These are phyloP conservation scores for Hypomontagnella monticulosa DNA, from an alignment of 495 filamentous ascomycete species.

Conservation along the genomic window DNA sequence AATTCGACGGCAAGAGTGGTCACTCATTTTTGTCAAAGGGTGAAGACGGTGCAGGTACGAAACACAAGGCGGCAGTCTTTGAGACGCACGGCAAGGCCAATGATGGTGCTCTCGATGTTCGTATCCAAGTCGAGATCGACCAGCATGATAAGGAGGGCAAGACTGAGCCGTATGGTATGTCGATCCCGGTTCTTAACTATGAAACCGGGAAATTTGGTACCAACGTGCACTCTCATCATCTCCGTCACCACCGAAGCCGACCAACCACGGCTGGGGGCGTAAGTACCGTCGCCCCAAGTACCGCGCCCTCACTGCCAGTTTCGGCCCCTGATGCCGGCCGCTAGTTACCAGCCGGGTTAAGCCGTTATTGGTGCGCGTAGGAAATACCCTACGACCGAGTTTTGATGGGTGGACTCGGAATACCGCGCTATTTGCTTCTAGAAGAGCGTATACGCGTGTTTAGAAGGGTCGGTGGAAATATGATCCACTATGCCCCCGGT, in stretches of 20 bases:
- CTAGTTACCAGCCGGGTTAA: slow-evolving; percentile 13
- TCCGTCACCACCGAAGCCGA: slow-evolving; percentile 42
- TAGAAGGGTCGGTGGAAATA: not conserved
- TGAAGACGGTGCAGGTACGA: slow-evolving; percentile 71
- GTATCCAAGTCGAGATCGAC: slow-evolving; percentile 75
- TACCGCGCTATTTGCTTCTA: not conserved
- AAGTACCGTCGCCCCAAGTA: slow-evolving; percentile 40
- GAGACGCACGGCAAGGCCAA: slow-evolving; percentile 60
- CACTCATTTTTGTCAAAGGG: slow-evolving; percentile 71
- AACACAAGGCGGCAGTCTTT: slow-evolving; percentile 67
- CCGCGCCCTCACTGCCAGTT: slow-evolving; percentile 29
- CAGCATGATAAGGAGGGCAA: slow-evolving; percentile 68
- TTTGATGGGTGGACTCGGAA: slow-evolving; percentile 2
- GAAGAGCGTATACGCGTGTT: not conserved
- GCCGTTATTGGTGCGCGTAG: not conserved
- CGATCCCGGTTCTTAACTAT: slow-evolving; percentile 59
- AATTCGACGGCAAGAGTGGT: slow-evolving; percentile 62
- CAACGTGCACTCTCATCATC: slow-evolving; percentile 40
- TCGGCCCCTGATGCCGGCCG: slow-evolving; percentile 39
- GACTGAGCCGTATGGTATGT: slow-evolving; percentile 76
- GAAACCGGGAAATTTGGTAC: slow-evolving; percentile 42
- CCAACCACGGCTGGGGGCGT: slow-evolving; percentile 33
- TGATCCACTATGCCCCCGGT: not conserved
- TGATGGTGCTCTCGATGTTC: slow-evolving; percentile 73
- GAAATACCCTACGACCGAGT: not conserved